Conservation (phyloP, 345 rosid genomes). For the Populus simonii region DNA sequence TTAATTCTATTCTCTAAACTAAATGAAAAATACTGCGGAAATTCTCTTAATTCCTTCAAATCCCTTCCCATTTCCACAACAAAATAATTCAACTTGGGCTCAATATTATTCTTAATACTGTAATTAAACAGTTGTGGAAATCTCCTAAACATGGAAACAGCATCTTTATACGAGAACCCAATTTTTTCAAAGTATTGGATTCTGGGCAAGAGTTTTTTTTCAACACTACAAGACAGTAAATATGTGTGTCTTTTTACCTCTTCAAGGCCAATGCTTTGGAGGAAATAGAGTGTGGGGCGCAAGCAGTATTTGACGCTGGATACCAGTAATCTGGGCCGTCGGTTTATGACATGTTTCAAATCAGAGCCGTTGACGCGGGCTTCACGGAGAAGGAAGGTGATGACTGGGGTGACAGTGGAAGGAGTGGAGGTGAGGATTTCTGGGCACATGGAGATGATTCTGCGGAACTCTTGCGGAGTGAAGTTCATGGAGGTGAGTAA, state of each 20-base stretch:
- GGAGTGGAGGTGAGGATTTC: conserved; percentile 48
- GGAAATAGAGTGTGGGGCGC: conserved; percentile 77
- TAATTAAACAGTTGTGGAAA: conserved; percentile 80
- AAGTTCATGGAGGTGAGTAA: conserved; percentile 55
- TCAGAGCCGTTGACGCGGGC: conserved; percentile 51
- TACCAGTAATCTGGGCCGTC: conserved; percentile 79
- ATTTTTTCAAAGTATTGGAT: conserved; percentile 59
- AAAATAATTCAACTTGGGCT: conserved; percentile 64
- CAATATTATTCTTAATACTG: conserved; percentile 60
- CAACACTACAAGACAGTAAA: conserved; percentile 81
- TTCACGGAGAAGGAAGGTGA: conserved; percentile 93
- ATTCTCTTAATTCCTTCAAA: conserved; percentile 68
- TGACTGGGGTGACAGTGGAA: conserved; percentile 47
- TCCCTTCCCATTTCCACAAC: conserved; percentile 84
- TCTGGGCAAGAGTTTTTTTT: conserved; percentile 61
- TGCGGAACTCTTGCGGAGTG: conserved; percentile 53
- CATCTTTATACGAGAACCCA: conserved; percentile 58
- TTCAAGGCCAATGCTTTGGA: conserved; percentile 66
- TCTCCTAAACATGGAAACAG: conserved; percentile 60
- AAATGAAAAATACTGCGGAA: conserved; percentile 83
- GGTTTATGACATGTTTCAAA: conserved; percentile 52
- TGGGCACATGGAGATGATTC: conserved; percentile 76
- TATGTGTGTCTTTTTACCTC: conserved; percentile 64
- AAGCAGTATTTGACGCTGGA: conserved; percentile 57
- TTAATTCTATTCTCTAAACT: conserved; percentile 83